A percentile compares a stretch with the other conserved stretches of the same genome.
Conservation (phyloP, 768 basidiomycete species). For the Trametes coccinea region DNA sequence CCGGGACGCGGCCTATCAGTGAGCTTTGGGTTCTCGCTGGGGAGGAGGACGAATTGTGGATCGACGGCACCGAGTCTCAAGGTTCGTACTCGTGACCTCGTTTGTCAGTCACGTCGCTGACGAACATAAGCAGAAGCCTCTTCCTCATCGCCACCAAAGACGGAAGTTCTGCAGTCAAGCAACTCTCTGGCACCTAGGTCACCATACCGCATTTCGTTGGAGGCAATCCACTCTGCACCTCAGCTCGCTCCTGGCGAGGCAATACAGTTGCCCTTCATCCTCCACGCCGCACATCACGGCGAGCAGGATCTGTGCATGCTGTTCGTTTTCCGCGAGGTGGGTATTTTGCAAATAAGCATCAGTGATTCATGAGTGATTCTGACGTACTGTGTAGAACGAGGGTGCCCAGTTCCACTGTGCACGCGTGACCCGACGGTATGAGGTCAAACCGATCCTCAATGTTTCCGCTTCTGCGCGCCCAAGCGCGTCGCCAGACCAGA, state of each 20-base stretch:
- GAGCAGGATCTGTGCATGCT: conserved; percentile 57
- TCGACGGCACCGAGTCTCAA: conserved; percentile 29
- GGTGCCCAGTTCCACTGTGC: conserved; percentile 57
- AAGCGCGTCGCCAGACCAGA: conserved; percentile 45
- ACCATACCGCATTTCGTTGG: conserved; percentile 50
- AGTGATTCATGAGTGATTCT: not conserved
- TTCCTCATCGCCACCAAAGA: conserved; percentile 10
- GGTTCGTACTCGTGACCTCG: not conserved
- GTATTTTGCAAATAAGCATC: conserved; percentile 3
- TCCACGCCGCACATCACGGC: conserved; percentile 53
- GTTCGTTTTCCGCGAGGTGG: conserved; percentile 67
- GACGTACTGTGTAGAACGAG: conserved; percentile 40
- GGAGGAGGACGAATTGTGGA: conserved; percentile 63
- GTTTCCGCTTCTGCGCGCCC: conserved; percentile 54
- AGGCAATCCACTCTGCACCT: conserved; percentile 26
- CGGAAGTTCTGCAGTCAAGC: conserved; percentile 44
- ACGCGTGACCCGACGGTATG: conserved; percentile 53
- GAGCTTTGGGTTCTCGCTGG: conserved; percentile 75
- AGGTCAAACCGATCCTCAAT: conserved; percentile 61
- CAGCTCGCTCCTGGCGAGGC: conserved; percentile 49
- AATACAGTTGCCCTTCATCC: conserved; percentile 49
- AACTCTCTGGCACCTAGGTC: conserved; percentile 53
- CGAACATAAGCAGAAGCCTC: conserved; percentile 11
- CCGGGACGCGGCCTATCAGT: conserved; percentile 55
- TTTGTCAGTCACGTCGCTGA: not conserved